Percentiles rank a stretch among this genome's conserved stretches.
phyloP scores from a whole-genome alignment of 106 monocot species.

The Cymbidium sinense region DNA sequence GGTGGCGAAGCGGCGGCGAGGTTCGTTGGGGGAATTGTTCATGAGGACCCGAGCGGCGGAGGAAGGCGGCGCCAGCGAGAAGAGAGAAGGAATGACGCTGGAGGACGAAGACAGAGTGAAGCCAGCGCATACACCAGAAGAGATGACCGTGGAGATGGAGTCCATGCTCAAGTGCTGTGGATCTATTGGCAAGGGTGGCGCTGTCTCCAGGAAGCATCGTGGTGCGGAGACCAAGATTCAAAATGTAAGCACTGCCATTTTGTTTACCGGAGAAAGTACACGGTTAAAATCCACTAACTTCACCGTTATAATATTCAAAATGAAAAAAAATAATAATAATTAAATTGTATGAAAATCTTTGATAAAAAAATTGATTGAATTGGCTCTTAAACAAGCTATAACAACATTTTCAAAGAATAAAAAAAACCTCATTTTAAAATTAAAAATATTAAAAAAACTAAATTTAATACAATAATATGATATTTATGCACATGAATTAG shows the following conservation, averaged over 20 bases:
- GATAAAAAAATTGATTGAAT: too few relatives aligned
- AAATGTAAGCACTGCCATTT: background rate
- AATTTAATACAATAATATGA: too few relatives aligned
- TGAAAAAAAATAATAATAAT: too few relatives aligned
- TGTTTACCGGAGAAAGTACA: too few relatives aligned
- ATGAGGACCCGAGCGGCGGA: constrained; percentile 30
- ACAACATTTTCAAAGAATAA: too few relatives aligned
- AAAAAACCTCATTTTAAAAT: too few relatives aligned
- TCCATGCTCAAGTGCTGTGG: background rate
- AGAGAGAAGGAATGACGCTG: background rate
- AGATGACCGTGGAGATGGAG: background rate
- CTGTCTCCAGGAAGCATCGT: background rate
- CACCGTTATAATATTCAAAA: too few relatives aligned
- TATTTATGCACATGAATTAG: too few relatives aligned
- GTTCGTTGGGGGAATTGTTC: constrained; percentile 37
- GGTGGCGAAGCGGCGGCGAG: constrained; percentile 6
- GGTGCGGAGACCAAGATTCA: background rate
- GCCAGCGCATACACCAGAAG: background rate
- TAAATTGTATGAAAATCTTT: too few relatives aligned
- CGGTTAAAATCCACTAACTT: too few relatives aligned
- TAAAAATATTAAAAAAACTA: too few relatives aligned
- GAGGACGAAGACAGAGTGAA: background rate
- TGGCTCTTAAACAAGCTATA: too few relatives aligned
- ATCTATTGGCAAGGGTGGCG: background rate
- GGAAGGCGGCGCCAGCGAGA: background rate